Conservation (phyloP, 164 flowering plant species). For the Kingdonia uniflora region DNA sequence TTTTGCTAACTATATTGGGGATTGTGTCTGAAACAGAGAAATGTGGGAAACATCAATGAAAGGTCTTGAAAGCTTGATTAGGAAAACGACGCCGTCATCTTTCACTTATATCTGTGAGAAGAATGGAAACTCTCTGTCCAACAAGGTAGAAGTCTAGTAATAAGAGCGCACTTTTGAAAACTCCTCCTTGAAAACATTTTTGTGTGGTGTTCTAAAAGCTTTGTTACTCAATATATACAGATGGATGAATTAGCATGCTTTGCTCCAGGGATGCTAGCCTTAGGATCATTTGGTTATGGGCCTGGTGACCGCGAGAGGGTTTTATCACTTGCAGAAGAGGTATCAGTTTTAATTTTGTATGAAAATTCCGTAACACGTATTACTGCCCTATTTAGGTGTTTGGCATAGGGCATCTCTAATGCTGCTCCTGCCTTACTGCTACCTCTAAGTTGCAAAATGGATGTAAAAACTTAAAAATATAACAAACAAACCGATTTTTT, state of each 20-base stretch:
- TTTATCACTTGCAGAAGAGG: conserved; percentile 95
- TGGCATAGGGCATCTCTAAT: too few relatives aligned
- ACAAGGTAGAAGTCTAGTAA: conserved; percentile 49
- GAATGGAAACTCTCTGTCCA: conserved; percentile 47
- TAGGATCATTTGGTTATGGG: conserved; percentile 83
- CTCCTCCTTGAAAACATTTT: too few relatives aligned
- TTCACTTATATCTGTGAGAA: conserved; percentile 91
- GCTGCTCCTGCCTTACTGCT: too few relatives aligned
- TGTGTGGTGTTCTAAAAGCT: neutral
- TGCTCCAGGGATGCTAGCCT: conserved; percentile 97
- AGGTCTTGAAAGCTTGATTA: conserved; percentile 68
- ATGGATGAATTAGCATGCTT: conserved; percentile 99
- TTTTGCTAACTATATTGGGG: neutral
- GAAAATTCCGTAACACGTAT: too few relatives aligned
- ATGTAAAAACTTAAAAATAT: too few relatives aligned
- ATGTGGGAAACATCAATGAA: conserved; percentile 99
- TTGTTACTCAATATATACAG: conserved; percentile 31
- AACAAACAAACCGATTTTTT: too few relatives aligned
- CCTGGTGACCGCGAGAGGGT: conserved; percentile 52
- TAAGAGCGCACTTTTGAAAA: neutral
- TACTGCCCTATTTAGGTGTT: too few relatives aligned
- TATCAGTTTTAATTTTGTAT: conserved; percentile 14
- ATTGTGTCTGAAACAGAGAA: conserved; percentile 34
- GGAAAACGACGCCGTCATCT: conserved; percentile 77
- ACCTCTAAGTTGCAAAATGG: too few relatives aligned